phyloP scores from a whole-genome alignment of 768 basidiomycete species.

The Boletus sp. region DNA sequence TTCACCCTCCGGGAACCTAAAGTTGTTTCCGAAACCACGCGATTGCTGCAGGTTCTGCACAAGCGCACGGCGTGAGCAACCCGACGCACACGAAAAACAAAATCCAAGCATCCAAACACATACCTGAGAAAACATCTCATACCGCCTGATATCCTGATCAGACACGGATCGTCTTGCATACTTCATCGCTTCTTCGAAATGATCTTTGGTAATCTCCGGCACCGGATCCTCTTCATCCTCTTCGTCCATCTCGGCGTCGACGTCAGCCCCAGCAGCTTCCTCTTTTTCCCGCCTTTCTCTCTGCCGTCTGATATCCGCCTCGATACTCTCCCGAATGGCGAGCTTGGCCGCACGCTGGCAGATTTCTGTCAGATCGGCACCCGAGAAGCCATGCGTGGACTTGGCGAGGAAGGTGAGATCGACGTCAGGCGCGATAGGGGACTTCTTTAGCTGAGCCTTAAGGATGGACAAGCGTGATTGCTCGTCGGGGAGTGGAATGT shows the following conservation, averaged over 20 bases:
- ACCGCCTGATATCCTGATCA: slow-evolving; percentile 93
- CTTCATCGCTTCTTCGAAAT: slow-evolving; percentile 99
- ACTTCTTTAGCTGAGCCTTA: slow-evolving; percentile 87
- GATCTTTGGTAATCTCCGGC: slow-evolving; percentile 82
- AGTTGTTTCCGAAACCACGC: slow-evolving; percentile 89
- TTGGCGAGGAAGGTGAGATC: slow-evolving; percentile 85
- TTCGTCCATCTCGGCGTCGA: slow-evolving; percentile 70
- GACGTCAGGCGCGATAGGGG: slow-evolving; percentile 80
- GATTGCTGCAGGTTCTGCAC: slow-evolving; percentile 83
- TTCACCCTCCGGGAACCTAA: slow-evolving; percentile 94
- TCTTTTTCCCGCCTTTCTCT: slow-evolving; percentile 82
- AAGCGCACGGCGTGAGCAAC: background rate
- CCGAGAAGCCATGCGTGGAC: slow-evolving; percentile 96
- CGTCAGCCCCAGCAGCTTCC: slow-evolving; percentile 61
- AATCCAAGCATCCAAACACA: slow-evolving; percentile 16
- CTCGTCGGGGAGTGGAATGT: slow-evolving; percentile 98
- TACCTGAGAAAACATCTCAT: slow-evolving; percentile 97
- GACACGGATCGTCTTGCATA: slow-evolving; percentile 96
- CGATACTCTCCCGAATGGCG: slow-evolving; percentile 93
- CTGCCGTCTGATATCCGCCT: slow-evolving; percentile 78
- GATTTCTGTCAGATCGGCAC: slow-evolving; percentile 99
- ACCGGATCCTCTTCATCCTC: slow-evolving; percentile 83
- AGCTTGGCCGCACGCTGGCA: slow-evolving; percentile 97
- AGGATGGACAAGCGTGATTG: slow-evolving; percentile 88
- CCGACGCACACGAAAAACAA: background rate